Percentiles rank a stretch among this genome's conserved stretches.
Evolutionary conservation across 73 alveolate species (phyloP).

Genomic region (Paramecium pentaurelia): DNA sequence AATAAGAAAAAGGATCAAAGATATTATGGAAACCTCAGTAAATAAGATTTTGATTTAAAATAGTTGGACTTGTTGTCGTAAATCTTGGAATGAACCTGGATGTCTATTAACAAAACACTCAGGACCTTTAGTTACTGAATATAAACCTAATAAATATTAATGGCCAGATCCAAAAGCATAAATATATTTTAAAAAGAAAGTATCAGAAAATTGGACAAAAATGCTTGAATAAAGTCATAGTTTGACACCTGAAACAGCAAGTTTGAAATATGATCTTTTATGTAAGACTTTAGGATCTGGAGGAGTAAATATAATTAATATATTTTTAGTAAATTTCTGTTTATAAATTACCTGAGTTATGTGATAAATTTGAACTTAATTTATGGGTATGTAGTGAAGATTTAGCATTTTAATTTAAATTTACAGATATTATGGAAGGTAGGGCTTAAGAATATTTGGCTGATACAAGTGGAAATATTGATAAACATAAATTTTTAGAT

Average conservation of each 20-base stretch:
- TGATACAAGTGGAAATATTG: constrained; percentile 77
- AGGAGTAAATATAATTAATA: background rate
- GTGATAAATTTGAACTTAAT: constrained; percentile 87
- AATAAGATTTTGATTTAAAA: constrained; percentile 78
- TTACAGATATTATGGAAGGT: constrained; percentile 84
- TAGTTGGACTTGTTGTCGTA: constrained; percentile 98
- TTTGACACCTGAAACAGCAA: constrained; percentile 43
- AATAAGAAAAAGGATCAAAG: constrained; percentile 70
- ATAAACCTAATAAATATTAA: constrained; percentile 70
- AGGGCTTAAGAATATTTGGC: constrained; percentile 76
- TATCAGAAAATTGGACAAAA: constrained; percentile 81
- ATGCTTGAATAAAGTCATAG: constrained; percentile 29
- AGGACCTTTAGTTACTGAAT: constrained; percentile 83
- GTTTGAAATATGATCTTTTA: constrained; percentile 31
- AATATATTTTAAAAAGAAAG: constrained; percentile 78
- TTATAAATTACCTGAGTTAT: constrained; percentile 69
- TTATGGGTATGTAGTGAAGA: constrained; percentile 89
- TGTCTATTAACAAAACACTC: constrained; percentile 85
- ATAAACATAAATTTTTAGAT: constrained; percentile 45
- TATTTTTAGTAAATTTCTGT: background rate
- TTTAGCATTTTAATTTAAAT: constrained; percentile 87
- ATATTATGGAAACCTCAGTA: constrained; percentile 90
- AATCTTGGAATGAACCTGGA: constrained; percentile 92
- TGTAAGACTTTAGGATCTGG: constrained; percentile 37
- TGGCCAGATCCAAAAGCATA: constrained; percentile 96